Conservation (phyloP, 2,329 filamentous ascomycete species). For the Ceratocystis harringtonii region DNA sequence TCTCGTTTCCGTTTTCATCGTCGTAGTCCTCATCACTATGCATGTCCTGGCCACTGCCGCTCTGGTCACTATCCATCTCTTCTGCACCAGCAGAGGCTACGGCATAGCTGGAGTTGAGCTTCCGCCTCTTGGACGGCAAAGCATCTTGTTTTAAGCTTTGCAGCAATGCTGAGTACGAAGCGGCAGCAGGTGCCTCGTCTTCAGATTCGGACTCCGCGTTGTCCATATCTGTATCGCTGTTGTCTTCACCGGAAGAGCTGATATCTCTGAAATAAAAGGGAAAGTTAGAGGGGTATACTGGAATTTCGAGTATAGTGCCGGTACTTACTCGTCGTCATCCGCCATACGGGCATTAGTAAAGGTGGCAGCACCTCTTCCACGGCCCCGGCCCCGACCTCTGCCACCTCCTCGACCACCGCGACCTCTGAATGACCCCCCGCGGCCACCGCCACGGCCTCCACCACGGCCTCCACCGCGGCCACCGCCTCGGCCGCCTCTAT, state of each 20-base stretch:
- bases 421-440: neutral
- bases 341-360: slow-evolving; percentile 35
- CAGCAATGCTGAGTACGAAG: slow-evolving; percentile 43
- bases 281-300: neutral
- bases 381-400: slow-evolving; percentile 23
- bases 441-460: slow-evolving; percentile 21
- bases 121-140: slow-evolving; percentile 41
- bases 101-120: slow-evolving; percentile 31
- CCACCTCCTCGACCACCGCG: slow-evolving; percentile 8
- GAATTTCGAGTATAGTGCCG: neutral
- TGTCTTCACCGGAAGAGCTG: slow-evolving; percentile 30
- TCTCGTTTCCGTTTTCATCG: slow-evolving; percentile 19
- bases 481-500: slow-evolving; percentile 17
- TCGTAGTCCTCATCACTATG: slow-evolving; percentile 19
- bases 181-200: slow-evolving; percentile 24
- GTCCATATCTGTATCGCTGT: slow-evolving; percentile 27
- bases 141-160: slow-evolving; percentile 34
- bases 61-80: slow-evolving; percentile 17
- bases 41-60: slow-evolving; percentile 13
- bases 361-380: slow-evolving; percentile 24
- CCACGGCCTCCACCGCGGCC: slow-evolving; percentile 3
- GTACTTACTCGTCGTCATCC: slow-evolving; percentile 25
- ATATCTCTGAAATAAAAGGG: neutral
- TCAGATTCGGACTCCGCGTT: slow-evolving; percentile 29
- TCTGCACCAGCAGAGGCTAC: slow-evolving; percentile 19